A percentile compares a stretch with the other conserved stretches of the same genome.
These are phyloP conservation scores for Sclerotinia spermophila DNA, from an alignment of 2,329 filamentous ascomycete species.

Conservation along the genomic window DNA sequence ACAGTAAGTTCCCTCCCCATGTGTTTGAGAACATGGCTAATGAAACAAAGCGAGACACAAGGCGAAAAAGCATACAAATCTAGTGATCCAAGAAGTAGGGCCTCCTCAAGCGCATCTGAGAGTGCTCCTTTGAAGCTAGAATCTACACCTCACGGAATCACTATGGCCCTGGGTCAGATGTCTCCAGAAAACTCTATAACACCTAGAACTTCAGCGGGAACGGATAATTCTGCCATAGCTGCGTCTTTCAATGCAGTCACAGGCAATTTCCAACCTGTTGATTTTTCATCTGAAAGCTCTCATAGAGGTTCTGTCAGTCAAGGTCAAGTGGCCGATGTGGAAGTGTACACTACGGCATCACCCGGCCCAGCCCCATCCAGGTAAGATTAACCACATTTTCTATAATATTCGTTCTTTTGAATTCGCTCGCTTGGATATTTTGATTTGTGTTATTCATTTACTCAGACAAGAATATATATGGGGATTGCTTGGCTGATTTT, in stretches of 20 bases:
- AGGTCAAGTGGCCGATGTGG: slow-evolving; percentile 26
- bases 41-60: slow-evolving; percentile 43
- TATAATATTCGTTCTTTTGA: background rate
- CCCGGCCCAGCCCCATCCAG: slow-evolving; percentile 22
- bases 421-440: slow-evolving; percentile 5
- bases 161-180: slow-evolving; percentile 20
- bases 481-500: slow-evolving; percentile 15
- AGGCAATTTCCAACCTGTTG: slow-evolving; percentile 28
- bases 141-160: background rate
- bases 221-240: slow-evolving; percentile 28
- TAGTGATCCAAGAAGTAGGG: slow-evolving; percentile 30
- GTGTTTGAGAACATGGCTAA: slow-evolving; percentile 22
- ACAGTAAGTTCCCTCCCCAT: slow-evolving; percentile 43
- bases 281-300: slow-evolving; percentile 25
- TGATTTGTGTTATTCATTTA: background rate
- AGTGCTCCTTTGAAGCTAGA: slow-evolving; percentile 20
- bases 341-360: slow-evolving; percentile 26
- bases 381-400: background rate
- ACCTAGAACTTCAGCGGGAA: slow-evolving; percentile 28
- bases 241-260: slow-evolving; percentile 28
- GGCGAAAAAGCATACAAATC: slow-evolving; percentile 40
- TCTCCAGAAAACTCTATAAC: slow-evolving; percentile 28
- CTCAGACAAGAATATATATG: background rate
- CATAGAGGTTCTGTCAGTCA: slow-evolving; percentile 27
- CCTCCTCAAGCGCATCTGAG: slow-evolving; percentile 33